phyloP scores from a whole-genome alignment of 257 asterid species.

The Solanum boliviense region DNA sequence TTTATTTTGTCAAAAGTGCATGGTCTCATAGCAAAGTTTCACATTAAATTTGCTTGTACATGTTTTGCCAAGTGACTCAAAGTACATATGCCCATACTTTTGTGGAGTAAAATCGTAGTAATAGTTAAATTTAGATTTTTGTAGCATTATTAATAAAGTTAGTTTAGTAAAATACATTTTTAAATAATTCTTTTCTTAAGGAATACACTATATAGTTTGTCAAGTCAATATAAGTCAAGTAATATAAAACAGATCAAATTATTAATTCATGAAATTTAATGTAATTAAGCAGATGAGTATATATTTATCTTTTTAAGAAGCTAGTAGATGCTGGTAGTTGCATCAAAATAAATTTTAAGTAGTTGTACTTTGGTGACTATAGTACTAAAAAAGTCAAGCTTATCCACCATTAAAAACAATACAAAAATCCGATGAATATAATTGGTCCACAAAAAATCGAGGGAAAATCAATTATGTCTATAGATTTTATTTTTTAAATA shows the following conservation, averaged over 20 bases:
- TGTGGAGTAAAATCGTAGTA: too few species aligned
- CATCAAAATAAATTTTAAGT: neutral
- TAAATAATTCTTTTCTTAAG: too few species aligned
- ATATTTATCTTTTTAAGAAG: neutral
- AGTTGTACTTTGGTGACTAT: neutral
- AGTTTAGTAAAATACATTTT: too few species aligned
- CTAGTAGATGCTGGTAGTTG: neutral
- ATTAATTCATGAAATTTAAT: too few species aligned
- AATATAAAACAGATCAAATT: too few species aligned
- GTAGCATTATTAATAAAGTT: too few species aligned
- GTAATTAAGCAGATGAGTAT: neutral
- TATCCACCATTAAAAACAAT: neutral
- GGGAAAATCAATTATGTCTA: neutral
- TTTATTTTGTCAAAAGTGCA: too few species aligned
- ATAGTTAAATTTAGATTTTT: too few species aligned
- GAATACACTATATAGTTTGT: too few species aligned
- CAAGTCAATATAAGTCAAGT: fast-evolving
- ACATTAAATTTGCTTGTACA: neutral
- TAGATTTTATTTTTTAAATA: too few species aligned
- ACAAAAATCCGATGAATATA: fast-evolving
- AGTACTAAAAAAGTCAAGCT: neutral
- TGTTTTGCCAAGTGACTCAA: neutral
- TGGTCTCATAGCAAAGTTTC: too few species aligned
- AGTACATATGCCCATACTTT: neutral
- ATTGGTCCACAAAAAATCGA: neutral